Base-by-base conservation (phyloP, 2,329 filamentous ascomycete genomes). In the Cyphellophora europaea region DNA sequence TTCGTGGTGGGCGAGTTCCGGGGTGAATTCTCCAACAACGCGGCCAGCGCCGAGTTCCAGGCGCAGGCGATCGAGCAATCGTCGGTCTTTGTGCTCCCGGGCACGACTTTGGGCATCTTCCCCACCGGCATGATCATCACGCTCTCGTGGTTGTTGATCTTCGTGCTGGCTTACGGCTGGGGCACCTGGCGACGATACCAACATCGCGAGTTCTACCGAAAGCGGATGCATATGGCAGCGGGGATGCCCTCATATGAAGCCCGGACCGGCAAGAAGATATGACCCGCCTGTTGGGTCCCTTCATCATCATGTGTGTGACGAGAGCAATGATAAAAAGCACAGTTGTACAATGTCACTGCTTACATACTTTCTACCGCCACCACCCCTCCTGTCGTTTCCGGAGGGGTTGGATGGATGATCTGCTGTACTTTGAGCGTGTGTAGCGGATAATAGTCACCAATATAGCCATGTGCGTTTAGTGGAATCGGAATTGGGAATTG, bases 1-100 rank as follows among this genome's bases (percentile, higher is more conserved):
- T 61, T 60, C 41, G 53, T 59, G 32, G 42, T 52, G 4, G 58
- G 57, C 13, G 33, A 52, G 45, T 61, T 40, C 42, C 53, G 18
- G 5, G 42, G 32, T 27, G 37, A 43, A 27, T 44, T 41, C 41
- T 51, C 39, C 25, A 44, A 47, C n/a, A 42, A 17, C 15, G 42
- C 46, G 3, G 38, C 48, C 14, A 35, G 48, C 3, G 40, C 47
- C 8, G 15, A 16, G 16, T 17, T 32, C 30, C 30, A 32, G 12
- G 12, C 17, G 12, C 6, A 17, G 19, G 49, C 48, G 14, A 50
- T 56, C 18, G 33, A 41, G 11, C 34, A 44, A 10, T 45, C 51
- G 1, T 47, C 46, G 3, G 45, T 45, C 11, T 60, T 54, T 36
- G 44, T 53, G 3, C 41, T 58, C 5, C 55, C 57, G 3, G 57